These are phyloP conservation scores for Salpingoeca rosetta DNA, from an alignment of 78 protist genomes.

Conservation along the genomic window DNA sequence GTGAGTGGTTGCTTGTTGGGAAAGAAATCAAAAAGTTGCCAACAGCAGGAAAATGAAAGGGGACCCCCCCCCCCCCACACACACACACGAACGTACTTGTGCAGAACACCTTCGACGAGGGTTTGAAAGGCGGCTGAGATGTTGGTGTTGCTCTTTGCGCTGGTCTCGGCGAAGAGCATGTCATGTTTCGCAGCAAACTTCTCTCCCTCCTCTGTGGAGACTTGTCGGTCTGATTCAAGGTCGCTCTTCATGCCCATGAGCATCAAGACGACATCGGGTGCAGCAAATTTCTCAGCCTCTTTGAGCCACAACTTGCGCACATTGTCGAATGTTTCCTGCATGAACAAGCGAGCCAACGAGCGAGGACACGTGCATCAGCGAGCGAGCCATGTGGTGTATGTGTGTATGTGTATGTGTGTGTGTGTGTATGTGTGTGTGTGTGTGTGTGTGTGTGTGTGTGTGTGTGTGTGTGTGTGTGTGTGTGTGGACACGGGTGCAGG, in stretches of 20 bases:
- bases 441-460: background rate
- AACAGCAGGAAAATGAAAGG: too few species aligned
- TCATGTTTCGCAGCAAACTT: conserved; percentile 84
- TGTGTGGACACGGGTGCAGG: too few species aligned
- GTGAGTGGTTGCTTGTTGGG: too few species aligned
- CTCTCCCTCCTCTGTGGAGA: conserved; percentile 86
- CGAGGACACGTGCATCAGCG: background rate
- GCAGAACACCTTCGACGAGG: too few species aligned
- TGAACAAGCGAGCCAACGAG: too few species aligned
- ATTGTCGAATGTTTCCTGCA: too few species aligned
- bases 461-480: background rate
- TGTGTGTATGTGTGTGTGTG: background rate
- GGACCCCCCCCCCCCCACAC: too few species aligned
- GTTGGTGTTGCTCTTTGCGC: conserved; percentile 89
- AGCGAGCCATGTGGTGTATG: background rate
- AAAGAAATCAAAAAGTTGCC: too few species aligned
- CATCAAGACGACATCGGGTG: conserved; percentile 82
- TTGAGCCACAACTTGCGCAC: too few species aligned
- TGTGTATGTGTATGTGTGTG: background rate
- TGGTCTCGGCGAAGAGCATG: conserved; percentile 87
- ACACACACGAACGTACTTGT: too few species aligned
- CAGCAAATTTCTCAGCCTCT: too few species aligned
- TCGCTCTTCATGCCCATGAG: conserved; percentile 93
- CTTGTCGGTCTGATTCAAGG: conserved; percentile 70
- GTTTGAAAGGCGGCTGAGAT: too few species aligned